Conservation (phyloP, 768 basidiomycete genomes). For the Albatrellus ellisii region DNA sequence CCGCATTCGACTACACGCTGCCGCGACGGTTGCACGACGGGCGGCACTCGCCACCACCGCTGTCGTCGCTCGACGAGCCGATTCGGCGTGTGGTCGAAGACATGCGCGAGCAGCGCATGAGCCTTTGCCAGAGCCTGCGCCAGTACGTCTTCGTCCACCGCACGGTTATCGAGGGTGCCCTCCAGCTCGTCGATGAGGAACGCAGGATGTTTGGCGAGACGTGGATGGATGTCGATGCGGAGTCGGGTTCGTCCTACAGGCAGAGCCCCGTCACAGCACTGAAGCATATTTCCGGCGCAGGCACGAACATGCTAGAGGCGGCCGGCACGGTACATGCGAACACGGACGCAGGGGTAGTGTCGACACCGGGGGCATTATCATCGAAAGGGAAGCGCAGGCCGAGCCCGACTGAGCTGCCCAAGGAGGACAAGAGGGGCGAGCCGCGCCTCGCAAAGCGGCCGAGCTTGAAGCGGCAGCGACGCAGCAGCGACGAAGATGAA, state of each 20-base stretch:
- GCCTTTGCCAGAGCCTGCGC: slow-evolving; percentile 83
- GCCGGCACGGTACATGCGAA: background rate
- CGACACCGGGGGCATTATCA: background rate
- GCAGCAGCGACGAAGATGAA: slow-evolving; percentile 14
- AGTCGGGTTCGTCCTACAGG: slow-evolving; percentile 1
- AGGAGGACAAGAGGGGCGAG: slow-evolving; percentile 46
- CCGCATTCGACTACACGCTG: slow-evolving; percentile 43
- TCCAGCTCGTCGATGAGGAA: slow-evolving; percentile 69
- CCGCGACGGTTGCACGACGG: slow-evolving; percentile 46
- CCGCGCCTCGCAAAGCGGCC: slow-evolving; percentile 49
- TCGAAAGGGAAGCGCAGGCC: slow-evolving; percentile 47
- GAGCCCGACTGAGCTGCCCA: slow-evolving; percentile 57
- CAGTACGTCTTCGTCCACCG: slow-evolving; percentile 94
- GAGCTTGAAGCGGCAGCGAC: slow-evolving; percentile 40
- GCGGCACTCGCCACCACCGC: slow-evolving; percentile 35
- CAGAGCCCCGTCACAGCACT: background rate
- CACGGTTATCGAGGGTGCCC: slow-evolving; percentile 68
- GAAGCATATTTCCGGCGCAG: background rate
- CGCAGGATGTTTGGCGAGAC: slow-evolving; percentile 24
- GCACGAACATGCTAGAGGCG: background rate
- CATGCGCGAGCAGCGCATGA: slow-evolving; percentile 95
- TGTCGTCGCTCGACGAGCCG: slow-evolving; percentile 62
- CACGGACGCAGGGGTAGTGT: slow-evolving; percentile 2
- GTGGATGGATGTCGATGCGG: slow-evolving; percentile 10
- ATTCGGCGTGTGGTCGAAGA: slow-evolving; percentile 77